Percentiles rank a stretch among this genome's conserved stretches.
phyloP scores from a whole-genome alignment of 176 grass and related monocot genomes.

The Puya raimondii region DNA sequence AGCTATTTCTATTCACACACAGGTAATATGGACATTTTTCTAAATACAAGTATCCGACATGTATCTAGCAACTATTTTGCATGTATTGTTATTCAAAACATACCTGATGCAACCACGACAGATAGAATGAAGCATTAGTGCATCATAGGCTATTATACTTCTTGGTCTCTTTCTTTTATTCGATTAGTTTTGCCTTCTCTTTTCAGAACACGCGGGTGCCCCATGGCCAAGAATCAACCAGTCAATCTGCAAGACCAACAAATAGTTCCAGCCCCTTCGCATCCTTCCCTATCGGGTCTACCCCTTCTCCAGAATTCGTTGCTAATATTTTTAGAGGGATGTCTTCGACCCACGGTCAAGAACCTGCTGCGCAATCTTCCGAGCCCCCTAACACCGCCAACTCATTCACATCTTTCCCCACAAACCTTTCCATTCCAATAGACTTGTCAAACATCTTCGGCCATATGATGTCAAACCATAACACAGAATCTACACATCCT shows the following conservation, averaged over 20 bases:
- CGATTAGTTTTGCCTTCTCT: conserved; percentile 2
- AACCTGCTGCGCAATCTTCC: conserved; percentile 26
- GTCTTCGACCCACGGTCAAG: conserved; percentile 28
- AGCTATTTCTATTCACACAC: too few relatives aligned
- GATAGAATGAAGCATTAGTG: too few relatives aligned
- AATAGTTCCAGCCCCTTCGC: conserved; percentile 33
- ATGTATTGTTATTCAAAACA: too few relatives aligned
- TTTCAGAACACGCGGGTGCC: conserved; percentile 24
- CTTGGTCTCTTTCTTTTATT: background rate
- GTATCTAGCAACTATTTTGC: too few relatives aligned
- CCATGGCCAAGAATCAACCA: conserved; percentile 16
- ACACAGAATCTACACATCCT: background rate
- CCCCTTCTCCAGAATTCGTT: conserved; percentile 35
- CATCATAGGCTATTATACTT: background rate
- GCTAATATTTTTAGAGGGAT: conserved; percentile 34
- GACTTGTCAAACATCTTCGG: conserved; percentile 9
- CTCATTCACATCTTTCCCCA: conserved; percentile 22
- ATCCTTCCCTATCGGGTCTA: conserved; percentile 30
- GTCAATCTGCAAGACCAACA: conserved; percentile 23
- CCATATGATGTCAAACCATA: background rate
- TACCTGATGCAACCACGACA: too few relatives aligned
- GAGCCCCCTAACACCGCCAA: background rate
- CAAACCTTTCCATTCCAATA: conserved; percentile 17
- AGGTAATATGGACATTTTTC: too few relatives aligned
- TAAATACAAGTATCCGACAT: too few relatives aligned